A percentile compares a stretch with the other conserved stretches of the same genome.
These are phyloP conservation scores for Penicillium janthinellum DNA, from an alignment of 2,329 filamentous ascomycete genomes.

Conservation along the genomic window DNA sequence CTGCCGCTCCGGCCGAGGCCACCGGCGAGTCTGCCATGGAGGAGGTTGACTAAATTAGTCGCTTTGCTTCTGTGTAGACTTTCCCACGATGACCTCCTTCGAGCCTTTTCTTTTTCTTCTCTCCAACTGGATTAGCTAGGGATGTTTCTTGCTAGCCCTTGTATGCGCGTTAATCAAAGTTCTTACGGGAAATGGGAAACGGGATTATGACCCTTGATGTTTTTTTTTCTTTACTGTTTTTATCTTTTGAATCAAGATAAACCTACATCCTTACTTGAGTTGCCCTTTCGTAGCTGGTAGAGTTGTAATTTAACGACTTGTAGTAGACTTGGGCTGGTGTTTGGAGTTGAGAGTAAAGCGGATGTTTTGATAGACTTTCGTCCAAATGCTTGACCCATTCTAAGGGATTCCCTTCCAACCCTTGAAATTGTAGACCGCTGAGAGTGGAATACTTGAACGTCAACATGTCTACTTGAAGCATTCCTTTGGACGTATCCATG, in stretches of 20 bases:
- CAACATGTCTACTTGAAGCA: too few species aligned
- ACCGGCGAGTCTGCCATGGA: constrained; percentile 96
- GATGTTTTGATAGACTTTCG: too few species aligned
- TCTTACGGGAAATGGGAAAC: constrained; percentile 34
- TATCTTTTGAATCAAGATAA: constrained; percentile 18
- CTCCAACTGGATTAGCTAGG: neutral
- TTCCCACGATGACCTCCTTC: neutral
- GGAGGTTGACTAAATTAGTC: constrained; percentile 84
- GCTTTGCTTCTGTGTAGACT: neutral
- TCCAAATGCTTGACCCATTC: too few species aligned
- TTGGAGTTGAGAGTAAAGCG: neutral
- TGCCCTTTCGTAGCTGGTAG: neutral
- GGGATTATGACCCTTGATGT: constrained; percentile 33
- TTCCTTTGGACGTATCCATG: too few species aligned
- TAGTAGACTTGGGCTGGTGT: too few species aligned
- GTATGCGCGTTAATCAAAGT: constrained; percentile 15
- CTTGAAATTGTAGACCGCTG: too few species aligned
- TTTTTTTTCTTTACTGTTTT: constrained; percentile 22
- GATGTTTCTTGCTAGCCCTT: neutral
- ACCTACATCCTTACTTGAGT: neutral
- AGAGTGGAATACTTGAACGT: too few species aligned
- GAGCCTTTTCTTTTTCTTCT: neutral
- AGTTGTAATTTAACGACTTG: too few species aligned
- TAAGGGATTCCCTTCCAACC: too few species aligned
- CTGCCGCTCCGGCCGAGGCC: constrained; percentile 62